These are phyloP conservation scores for Pseudogymnoascus sp. DNA, from an alignment of 2,329 filamentous ascomycete species.

Conservation along the genomic window DNA sequence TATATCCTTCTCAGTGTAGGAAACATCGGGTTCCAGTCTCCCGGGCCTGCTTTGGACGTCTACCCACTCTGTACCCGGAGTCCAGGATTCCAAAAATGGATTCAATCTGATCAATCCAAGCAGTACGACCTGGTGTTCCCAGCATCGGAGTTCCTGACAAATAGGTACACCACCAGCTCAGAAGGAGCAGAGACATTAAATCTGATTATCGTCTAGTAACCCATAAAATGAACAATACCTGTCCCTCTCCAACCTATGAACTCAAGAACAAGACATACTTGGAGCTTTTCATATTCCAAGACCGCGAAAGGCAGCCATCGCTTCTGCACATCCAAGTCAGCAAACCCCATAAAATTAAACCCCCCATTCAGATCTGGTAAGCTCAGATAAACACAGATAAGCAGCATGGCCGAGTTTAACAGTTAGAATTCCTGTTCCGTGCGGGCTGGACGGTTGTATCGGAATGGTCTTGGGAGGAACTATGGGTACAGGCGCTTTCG, in stretches of 20 bases:
- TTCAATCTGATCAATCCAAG: constrained; percentile 78
- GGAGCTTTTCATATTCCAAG: constrained; percentile 92
- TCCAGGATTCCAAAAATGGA: constrained; percentile 74
- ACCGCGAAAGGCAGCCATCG: constrained; percentile 82
- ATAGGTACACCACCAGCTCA: constrained; percentile 72
- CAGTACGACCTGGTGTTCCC: constrained; percentile 88
- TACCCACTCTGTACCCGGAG: constrained; percentile 78
- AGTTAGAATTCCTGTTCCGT: constrained; percentile 2
- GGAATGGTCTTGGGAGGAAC: not conserved
- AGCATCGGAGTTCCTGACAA: constrained; percentile 63
- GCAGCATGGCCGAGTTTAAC: constrained; percentile 10
- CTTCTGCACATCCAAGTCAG: constrained; percentile 3
- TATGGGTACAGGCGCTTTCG: not conserved
- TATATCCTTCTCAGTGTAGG: constrained; percentile 70
- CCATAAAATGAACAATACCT: constrained; percentile 85
- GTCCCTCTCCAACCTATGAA: constrained; percentile 78
- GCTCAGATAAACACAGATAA: constrained; percentile 5
- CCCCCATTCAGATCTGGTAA: not conserved
- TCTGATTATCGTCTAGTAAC: constrained; percentile 98
- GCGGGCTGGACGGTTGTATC: not conserved
- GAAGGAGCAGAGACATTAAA: constrained; percentile 91
- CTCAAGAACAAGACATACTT: constrained; percentile 94
- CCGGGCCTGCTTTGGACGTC: constrained; percentile 82
- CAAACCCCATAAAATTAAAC: not conserved
- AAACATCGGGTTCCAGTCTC: constrained; percentile 77